phyloP scores from a whole-genome alignment of 257 asterid species.

The Apocynum venetum region DNA sequence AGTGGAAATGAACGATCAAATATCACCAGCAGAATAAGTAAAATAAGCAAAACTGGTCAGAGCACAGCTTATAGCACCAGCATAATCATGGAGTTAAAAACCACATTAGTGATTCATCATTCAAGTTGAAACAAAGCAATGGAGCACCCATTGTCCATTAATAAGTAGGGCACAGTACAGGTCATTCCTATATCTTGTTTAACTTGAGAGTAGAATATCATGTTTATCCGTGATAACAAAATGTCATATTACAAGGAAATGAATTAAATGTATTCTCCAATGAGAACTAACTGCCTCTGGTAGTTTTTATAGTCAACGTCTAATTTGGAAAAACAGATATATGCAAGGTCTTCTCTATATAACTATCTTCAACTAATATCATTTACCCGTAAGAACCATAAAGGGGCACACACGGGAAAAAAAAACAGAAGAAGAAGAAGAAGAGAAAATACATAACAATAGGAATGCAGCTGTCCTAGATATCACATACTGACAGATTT shows the following conservation, averaged over 20 bases:
- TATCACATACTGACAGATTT: background rate
- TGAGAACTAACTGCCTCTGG: background rate
- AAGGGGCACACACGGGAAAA: background rate
- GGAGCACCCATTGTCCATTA: background rate
- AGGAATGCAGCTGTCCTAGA: background rate
- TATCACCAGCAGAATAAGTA: background rate
- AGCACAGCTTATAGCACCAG: background rate
- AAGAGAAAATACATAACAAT: background rate
- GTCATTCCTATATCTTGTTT: background rate
- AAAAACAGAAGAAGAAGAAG: too few relatives aligned
- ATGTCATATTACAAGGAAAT: background rate
- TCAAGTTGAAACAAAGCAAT: background rate
- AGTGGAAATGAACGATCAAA: background rate
- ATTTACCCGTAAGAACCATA: background rate
- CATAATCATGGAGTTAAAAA: background rate
- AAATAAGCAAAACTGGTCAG: background rate
- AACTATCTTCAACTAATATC: background rate
- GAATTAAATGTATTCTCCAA: background rate
- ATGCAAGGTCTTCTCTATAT: background rate
- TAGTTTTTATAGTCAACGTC: background rate
- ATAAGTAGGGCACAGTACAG: too few relatives aligned
- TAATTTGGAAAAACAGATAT: background rate
- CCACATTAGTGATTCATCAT: background rate
- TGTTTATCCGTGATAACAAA: background rate
- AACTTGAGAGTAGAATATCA: background rate